Percentiles rank a stretch among this genome's conserved stretches.
phyloP scores from a whole-genome alignment of 2,329 filamentous ascomycete species.

The Leptographium galeiforme region DNA sequence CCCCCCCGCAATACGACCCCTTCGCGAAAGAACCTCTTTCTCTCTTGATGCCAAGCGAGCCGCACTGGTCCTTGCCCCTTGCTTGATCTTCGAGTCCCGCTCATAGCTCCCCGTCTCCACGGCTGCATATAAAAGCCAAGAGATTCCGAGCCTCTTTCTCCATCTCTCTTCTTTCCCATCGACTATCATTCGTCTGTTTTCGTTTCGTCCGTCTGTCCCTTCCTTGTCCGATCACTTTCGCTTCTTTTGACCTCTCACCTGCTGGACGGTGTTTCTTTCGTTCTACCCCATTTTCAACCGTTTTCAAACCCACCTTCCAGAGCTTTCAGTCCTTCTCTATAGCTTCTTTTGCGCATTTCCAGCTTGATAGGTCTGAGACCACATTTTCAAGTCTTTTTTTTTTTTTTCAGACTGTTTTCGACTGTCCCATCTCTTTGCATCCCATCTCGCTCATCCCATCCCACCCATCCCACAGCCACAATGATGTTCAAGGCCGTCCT shows the following conservation, averaged over 20 bases:
- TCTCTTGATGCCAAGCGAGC: no score
- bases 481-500: conserved; percentile 41
- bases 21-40: no score
- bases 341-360: conserved; percentile 11
- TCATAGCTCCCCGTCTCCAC: not conserved
- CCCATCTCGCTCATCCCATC: not conserved
- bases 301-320: not conserved
- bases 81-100: not conserved
- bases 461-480: conserved; percentile 15
- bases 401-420: not conserved
- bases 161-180: not conserved
- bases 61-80: not conserved
- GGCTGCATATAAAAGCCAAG: not conserved
- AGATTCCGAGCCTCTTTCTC: conserved; percentile 23
- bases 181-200: not conserved
- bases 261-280: conserved; percentile 29
- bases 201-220: not conserved
- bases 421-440: conserved; percentile 4
- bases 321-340: not conserved
- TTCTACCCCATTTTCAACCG: conserved; percentile 23
- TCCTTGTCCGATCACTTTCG: conserved; percentile 16
- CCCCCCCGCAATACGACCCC: no score
- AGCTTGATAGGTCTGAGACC: conserved; percentile 36
- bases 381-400: conserved; percentile 12
- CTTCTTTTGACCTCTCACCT: conserved; percentile 16